These are phyloP conservation scores for Saccharomyces paradoxus DNA, from an alignment of 805 yeast species.

Conservation along the genomic window DNA sequence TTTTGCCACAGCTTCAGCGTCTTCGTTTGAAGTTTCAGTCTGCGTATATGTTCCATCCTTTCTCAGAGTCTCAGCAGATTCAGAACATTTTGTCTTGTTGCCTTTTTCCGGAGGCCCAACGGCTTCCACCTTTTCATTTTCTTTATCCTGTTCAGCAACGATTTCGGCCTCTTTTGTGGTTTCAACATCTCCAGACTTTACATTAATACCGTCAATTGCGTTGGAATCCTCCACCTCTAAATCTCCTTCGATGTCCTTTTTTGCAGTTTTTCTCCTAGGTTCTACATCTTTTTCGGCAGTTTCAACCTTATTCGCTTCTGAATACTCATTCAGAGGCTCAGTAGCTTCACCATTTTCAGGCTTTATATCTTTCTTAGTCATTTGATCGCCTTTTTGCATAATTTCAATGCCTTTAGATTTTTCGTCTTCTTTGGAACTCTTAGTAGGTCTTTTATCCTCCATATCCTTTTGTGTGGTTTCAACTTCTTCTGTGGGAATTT, in stretches of 20 bases:
- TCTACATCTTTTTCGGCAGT: neutral
- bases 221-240: neutral
- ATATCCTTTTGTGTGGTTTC: neutral
- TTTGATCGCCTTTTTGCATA: too few relatives aligned
- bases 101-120: conserved; percentile 6
- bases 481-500: neutral
- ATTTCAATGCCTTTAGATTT: too few relatives aligned
- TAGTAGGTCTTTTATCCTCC: neutral
- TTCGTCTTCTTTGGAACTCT: neutral
- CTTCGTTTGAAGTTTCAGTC: conserved; percentile 1
- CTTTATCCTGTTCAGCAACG: too few relatives aligned
- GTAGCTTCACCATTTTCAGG: too few relatives aligned
- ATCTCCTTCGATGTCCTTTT: neutral
- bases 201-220: neutral
- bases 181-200: too few relatives aligned
- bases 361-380: too few relatives aligned
- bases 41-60: too few relatives aligned
- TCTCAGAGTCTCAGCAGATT: neutral
- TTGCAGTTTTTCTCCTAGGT: neutral
- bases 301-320: neutral
- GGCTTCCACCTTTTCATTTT: neutral
- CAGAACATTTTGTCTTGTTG: neutral
- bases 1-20: conserved; percentile 2
- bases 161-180: too few relatives aligned
- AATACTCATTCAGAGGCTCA: neutral